Evolutionary conservation across 306 rosid species (phyloP).

Genomic region (Mimosa bimucronata): DNA sequence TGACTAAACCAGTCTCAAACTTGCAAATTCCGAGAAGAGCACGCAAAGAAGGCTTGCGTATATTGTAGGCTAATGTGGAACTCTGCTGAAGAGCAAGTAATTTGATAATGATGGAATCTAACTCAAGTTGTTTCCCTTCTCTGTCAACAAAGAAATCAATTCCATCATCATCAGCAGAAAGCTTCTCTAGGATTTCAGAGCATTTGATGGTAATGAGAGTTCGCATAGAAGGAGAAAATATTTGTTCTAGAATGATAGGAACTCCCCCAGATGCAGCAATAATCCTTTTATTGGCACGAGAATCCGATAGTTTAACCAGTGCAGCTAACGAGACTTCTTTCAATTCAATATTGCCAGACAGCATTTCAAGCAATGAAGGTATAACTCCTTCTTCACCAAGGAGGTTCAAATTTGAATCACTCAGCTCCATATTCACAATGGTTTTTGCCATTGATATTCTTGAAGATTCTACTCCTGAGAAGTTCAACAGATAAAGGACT

Average conservation of each 20-base stretch:
- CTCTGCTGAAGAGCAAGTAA: slow-evolving; percentile 58
- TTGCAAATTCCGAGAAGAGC: slow-evolving; percentile 82
- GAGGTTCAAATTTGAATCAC: slow-evolving; percentile 53
- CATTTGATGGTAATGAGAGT: slow-evolving; percentile 54
- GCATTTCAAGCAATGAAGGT: slow-evolving; percentile 76
- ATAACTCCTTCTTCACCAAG: slow-evolving; percentile 80
- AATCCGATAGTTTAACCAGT: slow-evolving; percentile 60
- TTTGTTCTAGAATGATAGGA: slow-evolving; percentile 54
- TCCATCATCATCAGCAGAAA: slow-evolving; percentile 56
- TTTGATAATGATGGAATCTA: slow-evolving; percentile 62
- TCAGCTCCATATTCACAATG: slow-evolving; percentile 57
- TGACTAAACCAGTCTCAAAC: slow-evolving; percentile 70
- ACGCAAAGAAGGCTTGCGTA: slow-evolving; percentile 63
- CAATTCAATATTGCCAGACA: slow-evolving; percentile 51
- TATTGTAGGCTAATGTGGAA: slow-evolving; percentile 47
- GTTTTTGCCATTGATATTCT: slow-evolving; percentile 62
- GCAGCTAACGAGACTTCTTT: slow-evolving; percentile 62
- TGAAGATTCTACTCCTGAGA: slow-evolving; percentile 71
- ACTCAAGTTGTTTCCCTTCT: slow-evolving; percentile 66
- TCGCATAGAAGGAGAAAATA: slow-evolving; percentile 49
- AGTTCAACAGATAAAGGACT: slow-evolving; percentile 32
- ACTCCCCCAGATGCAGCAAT: slow-evolving; percentile 73
- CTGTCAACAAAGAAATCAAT: slow-evolving; percentile 63
- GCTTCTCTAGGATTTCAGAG: slow-evolving; percentile 74
- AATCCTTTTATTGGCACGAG: slow-evolving; percentile 57